phyloP scores from a whole-genome alignment of 495 filamentous ascomycete genomes.

The Tuber magnatum region DNA sequence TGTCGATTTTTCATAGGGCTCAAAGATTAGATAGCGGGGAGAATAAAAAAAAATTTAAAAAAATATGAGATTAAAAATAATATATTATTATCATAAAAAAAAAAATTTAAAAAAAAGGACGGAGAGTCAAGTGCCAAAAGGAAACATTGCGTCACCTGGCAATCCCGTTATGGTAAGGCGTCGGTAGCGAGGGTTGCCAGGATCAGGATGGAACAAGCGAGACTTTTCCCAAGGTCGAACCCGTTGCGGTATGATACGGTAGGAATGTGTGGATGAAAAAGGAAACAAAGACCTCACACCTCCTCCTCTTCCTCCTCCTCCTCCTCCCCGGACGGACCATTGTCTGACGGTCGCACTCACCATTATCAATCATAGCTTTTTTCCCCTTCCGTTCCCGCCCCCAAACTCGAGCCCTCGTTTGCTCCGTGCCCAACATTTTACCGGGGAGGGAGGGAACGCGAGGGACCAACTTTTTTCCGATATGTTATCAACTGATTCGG shows the following conservation, averaged over 20 bases:
- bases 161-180: not conserved
- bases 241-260: not conserved
- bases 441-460: no score
- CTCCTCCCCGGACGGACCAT: not conserved
- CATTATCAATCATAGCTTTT: no score
- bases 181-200: not conserved
- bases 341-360: not conserved
- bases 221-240: not conserved
- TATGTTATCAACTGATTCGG: not conserved
- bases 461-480: not conserved
- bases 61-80: no score
- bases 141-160: slow-evolving; percentile 3
- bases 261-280: not conserved
- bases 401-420: not conserved
- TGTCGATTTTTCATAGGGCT: not conserved
- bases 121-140: not conserved
- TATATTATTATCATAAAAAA: not conserved
- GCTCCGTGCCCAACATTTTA: not conserved
- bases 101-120: not conserved
- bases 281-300: no score
- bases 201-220: not conserved
- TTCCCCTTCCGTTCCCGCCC: not conserved
- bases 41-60: not conserved
- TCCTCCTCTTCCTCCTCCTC: no score
- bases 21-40: not conserved